Conservation (phyloP, 805 yeast species). For the Spencermartinsiella europaea region DNA sequence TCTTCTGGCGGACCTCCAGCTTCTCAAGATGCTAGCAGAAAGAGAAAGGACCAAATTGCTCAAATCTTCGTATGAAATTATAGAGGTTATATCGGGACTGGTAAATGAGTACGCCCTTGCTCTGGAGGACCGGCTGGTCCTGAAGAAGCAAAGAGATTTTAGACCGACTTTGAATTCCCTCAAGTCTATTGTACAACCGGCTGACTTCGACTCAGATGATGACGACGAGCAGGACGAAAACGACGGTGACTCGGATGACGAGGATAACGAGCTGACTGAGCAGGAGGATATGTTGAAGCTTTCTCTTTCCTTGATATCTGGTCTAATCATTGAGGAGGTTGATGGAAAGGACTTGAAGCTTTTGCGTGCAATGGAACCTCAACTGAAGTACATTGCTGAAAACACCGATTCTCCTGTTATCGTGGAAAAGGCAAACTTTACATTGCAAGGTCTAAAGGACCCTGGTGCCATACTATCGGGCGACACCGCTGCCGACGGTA, state of each 20-base stretch:
- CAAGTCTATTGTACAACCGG: not conserved
- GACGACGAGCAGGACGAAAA: conserved; percentile 9
- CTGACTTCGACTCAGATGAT: conserved; percentile 38
- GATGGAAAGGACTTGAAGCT: conserved; percentile 13
- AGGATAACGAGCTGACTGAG: conserved; percentile 26
- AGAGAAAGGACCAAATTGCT: conserved; percentile 54
- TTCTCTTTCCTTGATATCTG: conserved; percentile 30
- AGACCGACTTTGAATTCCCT: conserved; percentile 13
- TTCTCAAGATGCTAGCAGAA: conserved; percentile 58
- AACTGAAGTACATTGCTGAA: conserved; percentile 14
- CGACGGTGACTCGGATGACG: conserved; percentile 20
- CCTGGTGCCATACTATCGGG: not conserved
- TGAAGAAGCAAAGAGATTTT: not conserved
- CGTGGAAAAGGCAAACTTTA: conserved; percentile 18
- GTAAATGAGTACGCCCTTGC: conserved; percentile 32
- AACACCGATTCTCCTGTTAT: conserved; percentile 14
- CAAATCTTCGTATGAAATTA: conserved; percentile 51
- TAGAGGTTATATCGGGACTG: conserved; percentile 44
- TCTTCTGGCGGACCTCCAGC: conserved; percentile 53
- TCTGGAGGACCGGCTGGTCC: conserved; percentile 14
- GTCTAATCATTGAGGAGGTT: conserved; percentile 27
- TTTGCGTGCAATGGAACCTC: conserved; percentile 16
- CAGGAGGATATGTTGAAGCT: conserved; percentile 31
- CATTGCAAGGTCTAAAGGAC: conserved; percentile 19
- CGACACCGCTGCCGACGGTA: conserved; percentile 4